phyloP scores from a whole-genome alignment of 2,329 filamentous ascomycete genomes.

The Fonsecaea nubica region DNA sequence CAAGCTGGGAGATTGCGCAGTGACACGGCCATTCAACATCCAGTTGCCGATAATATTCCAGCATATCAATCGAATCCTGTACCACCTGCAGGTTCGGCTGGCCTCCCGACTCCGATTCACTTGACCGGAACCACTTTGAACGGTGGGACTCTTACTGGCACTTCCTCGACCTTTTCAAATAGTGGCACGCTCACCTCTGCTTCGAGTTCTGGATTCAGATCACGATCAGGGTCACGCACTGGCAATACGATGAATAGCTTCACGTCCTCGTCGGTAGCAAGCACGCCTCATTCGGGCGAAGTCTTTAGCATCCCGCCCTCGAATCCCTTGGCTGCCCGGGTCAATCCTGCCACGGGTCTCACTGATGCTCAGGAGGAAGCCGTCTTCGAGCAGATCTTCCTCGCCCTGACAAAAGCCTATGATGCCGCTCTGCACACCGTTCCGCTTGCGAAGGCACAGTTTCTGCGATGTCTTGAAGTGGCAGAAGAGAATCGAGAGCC shows the following conservation, averaged over 20 bases:
- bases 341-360: slow-evolving; percentile 65
- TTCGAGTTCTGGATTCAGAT: slow-evolving; percentile 32
- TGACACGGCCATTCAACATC: slow-evolving; percentile 59
- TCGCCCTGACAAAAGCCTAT: slow-evolving; percentile 74
- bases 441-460: slow-evolving; percentile 72
- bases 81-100: slow-evolving; percentile 48
- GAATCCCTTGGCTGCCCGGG: slow-evolving; percentile 57
- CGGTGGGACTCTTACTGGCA: slow-evolving; percentile 26
- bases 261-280: slow-evolving; percentile 56
- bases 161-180: slow-evolving; percentile 32
- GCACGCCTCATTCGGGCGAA: slow-evolving; percentile 83
- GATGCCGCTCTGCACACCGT: slow-evolving; percentile 75
- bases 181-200: slow-evolving; percentile 32
- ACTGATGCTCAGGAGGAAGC: slow-evolving; percentile 75
- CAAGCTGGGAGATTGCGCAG: slow-evolving; percentile 56
- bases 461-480: slow-evolving; percentile 67
- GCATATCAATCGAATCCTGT: slow-evolving; percentile 30
- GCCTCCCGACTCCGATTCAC: slow-evolving; percentile 34
- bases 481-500: slow-evolving; percentile 67
- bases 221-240: slow-evolving; percentile 39
- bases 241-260: slow-evolving; percentile 43
- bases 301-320: slow-evolving; percentile 69
- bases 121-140: slow-evolving; percentile 35
- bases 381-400: slow-evolving; percentile 81
- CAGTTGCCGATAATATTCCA: slow-evolving; percentile 37